These are phyloP conservation scores for Hericium coralloides DNA, from an alignment of 768 basidiomycete species.

Conservation along the genomic window DNA sequence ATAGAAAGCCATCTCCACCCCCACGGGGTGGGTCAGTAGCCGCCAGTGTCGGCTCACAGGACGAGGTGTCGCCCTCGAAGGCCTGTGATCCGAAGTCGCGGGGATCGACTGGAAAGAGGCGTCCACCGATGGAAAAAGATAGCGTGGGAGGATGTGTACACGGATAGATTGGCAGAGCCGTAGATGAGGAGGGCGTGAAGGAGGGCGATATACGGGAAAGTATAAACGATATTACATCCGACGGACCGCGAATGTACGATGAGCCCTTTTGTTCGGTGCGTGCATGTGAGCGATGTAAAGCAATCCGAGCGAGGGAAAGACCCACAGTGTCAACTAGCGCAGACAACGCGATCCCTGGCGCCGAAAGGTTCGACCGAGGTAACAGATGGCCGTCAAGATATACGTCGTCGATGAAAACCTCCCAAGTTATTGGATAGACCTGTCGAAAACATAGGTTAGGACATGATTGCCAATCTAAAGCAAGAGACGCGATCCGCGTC, in stretches of 20 bases:
- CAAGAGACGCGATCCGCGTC: no score
- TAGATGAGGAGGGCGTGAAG: constrained; percentile 25
- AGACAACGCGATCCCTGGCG: constrained; percentile 43
- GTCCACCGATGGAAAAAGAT: constrained; percentile 60
- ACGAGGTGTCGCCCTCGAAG: constrained; percentile 13
- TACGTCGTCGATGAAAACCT: constrained; percentile 61
- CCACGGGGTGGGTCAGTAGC: constrained; percentile 50
- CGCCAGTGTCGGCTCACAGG: constrained; percentile 47
- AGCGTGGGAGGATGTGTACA: constrained; percentile 57
- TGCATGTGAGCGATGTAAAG: not conserved
- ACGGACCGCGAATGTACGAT: constrained; percentile 67
- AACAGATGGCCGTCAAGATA: constrained; percentile 58
- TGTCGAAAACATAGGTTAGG: no score
- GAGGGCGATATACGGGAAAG: no score
- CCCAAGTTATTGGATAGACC: constrained; percentile 40
- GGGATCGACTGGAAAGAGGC: constrained; percentile 64
- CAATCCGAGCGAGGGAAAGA: constrained; percentile 1
- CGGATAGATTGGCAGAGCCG: constrained; percentile 30
- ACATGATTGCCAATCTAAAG: no score
- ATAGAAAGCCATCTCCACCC: constrained; percentile 42
- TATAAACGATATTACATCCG: constrained; percentile 52
- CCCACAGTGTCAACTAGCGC: constrained; percentile 67
- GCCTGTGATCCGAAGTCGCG: constrained; percentile 54
- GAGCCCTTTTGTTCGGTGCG: constrained; percentile 43
- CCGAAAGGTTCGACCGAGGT: constrained; percentile 43